A percentile compares a stretch with the other conserved stretches of the same genome.
Conservation (phyloP, 805 yeast genomes). For the Ogataea philodendri region DNA sequence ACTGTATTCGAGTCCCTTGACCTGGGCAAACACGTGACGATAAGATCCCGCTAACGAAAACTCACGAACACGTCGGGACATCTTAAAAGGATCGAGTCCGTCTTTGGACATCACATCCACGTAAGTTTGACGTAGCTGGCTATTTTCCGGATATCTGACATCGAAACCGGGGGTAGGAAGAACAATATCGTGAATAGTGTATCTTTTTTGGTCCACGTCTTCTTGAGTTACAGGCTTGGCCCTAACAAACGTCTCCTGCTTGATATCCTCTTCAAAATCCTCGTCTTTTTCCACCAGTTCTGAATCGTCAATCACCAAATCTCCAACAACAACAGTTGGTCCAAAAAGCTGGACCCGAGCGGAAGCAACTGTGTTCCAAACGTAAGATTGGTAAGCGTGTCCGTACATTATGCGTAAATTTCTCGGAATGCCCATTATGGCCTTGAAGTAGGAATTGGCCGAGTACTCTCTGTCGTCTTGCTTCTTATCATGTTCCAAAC, state of each 20-base stretch:
- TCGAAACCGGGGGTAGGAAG: constrained; percentile 97
- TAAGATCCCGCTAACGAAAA: constrained; percentile 92
- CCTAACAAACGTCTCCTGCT: constrained; percentile 51
- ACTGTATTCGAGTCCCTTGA: constrained; percentile 59
- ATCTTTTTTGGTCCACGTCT: constrained; percentile 59
- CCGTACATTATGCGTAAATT: constrained; percentile 92
- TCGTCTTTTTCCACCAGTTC: constrained; percentile 32
- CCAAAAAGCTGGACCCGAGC: constrained; percentile 73
- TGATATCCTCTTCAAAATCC: constrained; percentile 67
- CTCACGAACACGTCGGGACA: constrained; percentile 83
- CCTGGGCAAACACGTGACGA: constrained; percentile 67
- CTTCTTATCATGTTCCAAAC: constrained; percentile 52
- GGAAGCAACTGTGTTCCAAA: constrained; percentile 89
- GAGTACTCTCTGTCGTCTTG: constrained; percentile 46
- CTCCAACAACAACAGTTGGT: constrained; percentile 70
- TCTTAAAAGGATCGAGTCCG: constrained; percentile 76
- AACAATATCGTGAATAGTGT: constrained; percentile 77
- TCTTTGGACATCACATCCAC: constrained; percentile 74
- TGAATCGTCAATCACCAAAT: constrained; percentile 48
- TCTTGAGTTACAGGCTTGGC: constrained; percentile 76
- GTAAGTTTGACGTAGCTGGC: constrained; percentile 57
- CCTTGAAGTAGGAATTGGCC: constrained; percentile 63
- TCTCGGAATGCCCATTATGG: constrained; percentile 87
- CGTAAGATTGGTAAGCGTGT: constrained; percentile 94
- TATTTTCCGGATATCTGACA: constrained; percentile 77